These are phyloP conservation scores for Novymonas esmeraldas DNA, from an alignment of 208 protist species.

Conservation along the genomic window DNA sequence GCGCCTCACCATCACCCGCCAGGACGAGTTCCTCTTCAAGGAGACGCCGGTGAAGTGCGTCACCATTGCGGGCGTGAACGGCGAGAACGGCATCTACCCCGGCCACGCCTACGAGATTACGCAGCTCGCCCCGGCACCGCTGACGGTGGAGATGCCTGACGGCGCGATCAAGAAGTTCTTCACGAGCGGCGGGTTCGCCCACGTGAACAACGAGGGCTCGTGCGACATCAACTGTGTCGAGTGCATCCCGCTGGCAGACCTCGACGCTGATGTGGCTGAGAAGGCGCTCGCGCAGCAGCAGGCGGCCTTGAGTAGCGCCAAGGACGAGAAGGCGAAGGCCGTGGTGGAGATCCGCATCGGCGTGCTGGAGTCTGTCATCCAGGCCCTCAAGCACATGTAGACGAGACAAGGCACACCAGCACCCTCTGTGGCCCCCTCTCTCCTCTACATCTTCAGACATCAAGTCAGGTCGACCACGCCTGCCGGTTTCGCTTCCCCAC, in stretches of 20 bases:
- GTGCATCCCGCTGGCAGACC: constrained; percentile 79
- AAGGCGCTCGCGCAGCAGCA: constrained; percentile 83
- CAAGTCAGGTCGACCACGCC: too few species aligned
- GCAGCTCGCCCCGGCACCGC: constrained; percentile 71
- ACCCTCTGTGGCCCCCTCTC: neutral
- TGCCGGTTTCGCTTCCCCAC: too few species aligned
- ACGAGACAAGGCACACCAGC: neutral
- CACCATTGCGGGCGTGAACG: constrained; percentile 74
- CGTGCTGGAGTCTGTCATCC: constrained; percentile 76
- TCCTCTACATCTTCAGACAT: too few species aligned
- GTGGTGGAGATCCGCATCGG: constrained; percentile 84
- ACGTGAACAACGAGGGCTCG: constrained; percentile 92
- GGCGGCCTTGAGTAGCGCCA: constrained; percentile 50
- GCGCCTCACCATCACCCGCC: constrained; percentile 85
- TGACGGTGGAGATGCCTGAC: constrained; percentile 81
- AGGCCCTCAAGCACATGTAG: constrained; percentile 51
- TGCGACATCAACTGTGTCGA: constrained; percentile 93
- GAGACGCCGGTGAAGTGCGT: constrained; percentile 85
- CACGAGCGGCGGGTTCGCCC: constrained; percentile 88
- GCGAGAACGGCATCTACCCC: constrained; percentile 86
- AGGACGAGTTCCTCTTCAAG: constrained; percentile 90
- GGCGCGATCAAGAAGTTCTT: constrained; percentile 83
- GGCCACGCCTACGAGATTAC: constrained; percentile 91
- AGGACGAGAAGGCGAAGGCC: constrained; percentile 85
- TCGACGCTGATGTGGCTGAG: constrained; percentile 79